Conservation (phyloP, 2,329 filamentous ascomycete species). For the Trichophaea hybrida region DNA sequence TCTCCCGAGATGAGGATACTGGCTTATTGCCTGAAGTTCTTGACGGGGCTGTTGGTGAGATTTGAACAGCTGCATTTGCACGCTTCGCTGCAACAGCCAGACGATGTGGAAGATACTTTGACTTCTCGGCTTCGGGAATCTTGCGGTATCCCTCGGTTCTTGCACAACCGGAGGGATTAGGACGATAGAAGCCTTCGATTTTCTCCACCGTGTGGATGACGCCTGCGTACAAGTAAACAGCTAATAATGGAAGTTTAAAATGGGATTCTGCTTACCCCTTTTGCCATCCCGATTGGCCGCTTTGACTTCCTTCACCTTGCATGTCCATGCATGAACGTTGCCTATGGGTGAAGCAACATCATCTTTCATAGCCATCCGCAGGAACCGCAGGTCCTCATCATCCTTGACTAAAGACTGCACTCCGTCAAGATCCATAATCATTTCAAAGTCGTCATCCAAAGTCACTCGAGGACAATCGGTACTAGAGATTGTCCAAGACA, state of each 20-base stretch:
- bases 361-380: constrained; percentile 39
- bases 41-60: constrained; percentile 53
- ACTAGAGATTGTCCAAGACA: constrained; percentile 45
- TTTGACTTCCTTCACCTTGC: constrained; percentile 60
- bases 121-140: constrained; percentile 94
- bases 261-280: constrained; percentile 31
- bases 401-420: constrained; percentile 56
- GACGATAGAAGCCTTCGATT: constrained; percentile 57
- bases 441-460: constrained; percentile 48
- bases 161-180: constrained; percentile 70
- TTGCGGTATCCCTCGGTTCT: constrained; percentile 88
- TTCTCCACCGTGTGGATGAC: constrained; percentile 39
- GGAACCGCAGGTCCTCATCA: constrained; percentile 48
- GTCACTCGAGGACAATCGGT: constrained; percentile 47
- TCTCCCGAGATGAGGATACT: constrained; percentile 69
- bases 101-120: constrained; percentile 92
- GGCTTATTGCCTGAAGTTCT: constrained; percentile 60
- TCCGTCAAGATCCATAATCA: constrained; percentile 55
- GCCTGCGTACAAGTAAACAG: constrained; percentile 31
- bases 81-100: constrained; percentile 75
- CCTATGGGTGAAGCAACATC: constrained; percentile 38
- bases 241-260: background rate
- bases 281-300: constrained; percentile 47
- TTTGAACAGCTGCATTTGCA: constrained; percentile 49
- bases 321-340: constrained; percentile 50